These are phyloP conservation scores for Pseudophaeomoniella oleicola DNA, from an alignment of 2,329 filamentous ascomycete species.

Conservation along the genomic window DNA sequence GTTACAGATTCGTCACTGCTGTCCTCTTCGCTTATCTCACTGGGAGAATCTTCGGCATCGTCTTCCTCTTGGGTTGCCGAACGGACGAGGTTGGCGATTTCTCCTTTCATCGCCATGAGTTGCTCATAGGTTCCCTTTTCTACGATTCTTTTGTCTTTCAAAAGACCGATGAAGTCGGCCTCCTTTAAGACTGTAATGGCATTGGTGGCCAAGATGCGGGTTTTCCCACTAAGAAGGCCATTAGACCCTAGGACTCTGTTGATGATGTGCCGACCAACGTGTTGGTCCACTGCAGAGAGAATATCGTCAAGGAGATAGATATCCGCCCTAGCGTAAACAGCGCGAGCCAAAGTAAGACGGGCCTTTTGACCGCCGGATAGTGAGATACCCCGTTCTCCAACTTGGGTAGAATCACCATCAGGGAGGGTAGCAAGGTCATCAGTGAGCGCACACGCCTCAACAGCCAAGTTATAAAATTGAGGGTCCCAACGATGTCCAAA, in stretches of 20 bases:
- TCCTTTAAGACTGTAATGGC: conserved; percentile 82
- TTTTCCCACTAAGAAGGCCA: conserved; percentile 72
- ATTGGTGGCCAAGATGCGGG: conserved; percentile 85
- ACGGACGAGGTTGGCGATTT: conserved; percentile 71
- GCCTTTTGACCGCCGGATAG: conserved; percentile 94
- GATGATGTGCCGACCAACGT: conserved; percentile 88
- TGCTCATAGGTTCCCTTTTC: conserved; percentile 86
- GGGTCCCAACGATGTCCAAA: conserved; percentile 93
- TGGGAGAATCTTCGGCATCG: conserved; percentile 28
- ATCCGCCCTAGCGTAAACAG: conserved; percentile 93
- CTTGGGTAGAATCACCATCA: conserved; percentile 91
- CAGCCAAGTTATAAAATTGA: conserved; percentile 82
- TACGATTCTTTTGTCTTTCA: conserved; percentile 68
- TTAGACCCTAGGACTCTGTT: conserved; percentile 80
- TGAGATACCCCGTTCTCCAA: conserved; percentile 92
- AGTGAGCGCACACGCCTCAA: conserved; percentile 76
- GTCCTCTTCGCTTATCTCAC: conserved; percentile 38
- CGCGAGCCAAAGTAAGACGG: conserved; percentile 76
- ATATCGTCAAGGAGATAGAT: conserved; percentile 91
- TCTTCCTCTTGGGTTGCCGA: conserved; percentile 50
- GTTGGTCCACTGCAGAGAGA: conserved; percentile 92
- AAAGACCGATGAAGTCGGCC: conserved; percentile 73
- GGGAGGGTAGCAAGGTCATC: conserved; percentile 88
- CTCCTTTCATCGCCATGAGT: conserved; percentile 83
- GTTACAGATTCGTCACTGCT: conserved; percentile 57